These are phyloP conservation scores for Phytophthora cryptogea DNA, from an alignment of 352 stramenopile genomes.

Conservation along the genomic window DNA sequence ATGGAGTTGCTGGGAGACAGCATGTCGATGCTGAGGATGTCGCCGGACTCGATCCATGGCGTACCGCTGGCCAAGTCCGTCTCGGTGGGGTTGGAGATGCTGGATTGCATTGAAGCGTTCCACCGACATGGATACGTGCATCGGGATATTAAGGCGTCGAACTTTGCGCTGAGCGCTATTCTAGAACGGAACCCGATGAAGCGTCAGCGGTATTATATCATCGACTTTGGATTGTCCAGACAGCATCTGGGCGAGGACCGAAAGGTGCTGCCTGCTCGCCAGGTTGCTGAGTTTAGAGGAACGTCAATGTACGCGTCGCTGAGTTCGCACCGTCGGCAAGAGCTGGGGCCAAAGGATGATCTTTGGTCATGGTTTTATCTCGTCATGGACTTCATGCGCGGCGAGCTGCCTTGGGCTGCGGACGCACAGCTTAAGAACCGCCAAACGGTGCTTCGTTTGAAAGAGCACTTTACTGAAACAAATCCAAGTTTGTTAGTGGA, in stretches of 20 bases:
- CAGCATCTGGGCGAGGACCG: slow-evolving; percentile 72
- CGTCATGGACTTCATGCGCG: slow-evolving; percentile 88
- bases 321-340: slow-evolving; percentile 78
- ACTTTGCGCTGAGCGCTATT: slow-evolving; percentile 74
- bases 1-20: slow-evolving; percentile 90
- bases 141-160: slow-evolving; percentile 90
- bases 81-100: slow-evolving; percentile 81
- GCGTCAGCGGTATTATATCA: slow-evolving; percentile 71
- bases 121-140: slow-evolving; percentile 88
- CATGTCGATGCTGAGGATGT: slow-evolving; percentile 87
- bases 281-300: slow-evolving; percentile 82
- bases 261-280: slow-evolving; percentile 60
- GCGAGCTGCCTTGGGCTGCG: slow-evolving; percentile 79
- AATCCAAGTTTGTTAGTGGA: slow-evolving; percentile 72
- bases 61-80: slow-evolving; percentile 76
- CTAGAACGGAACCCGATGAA: slow-evolving; percentile 48
- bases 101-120: slow-evolving; percentile 88
- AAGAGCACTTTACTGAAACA: slow-evolving; percentile 86
- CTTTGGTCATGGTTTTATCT: slow-evolving; percentile 91
- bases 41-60: slow-evolving; percentile 78
- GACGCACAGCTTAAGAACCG: slow-evolving; percentile 88
- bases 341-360: slow-evolving; percentile 85
- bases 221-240: slow-evolving; percentile 86
- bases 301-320: slow-evolving; percentile 91
- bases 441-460: slow-evolving; percentile 76